Evolutionary conservation across 768 basidiomycete species (phyloP), one percentile per base, ranked within the genome.

Genomic region (Lactifluus echinatus): DNA sequence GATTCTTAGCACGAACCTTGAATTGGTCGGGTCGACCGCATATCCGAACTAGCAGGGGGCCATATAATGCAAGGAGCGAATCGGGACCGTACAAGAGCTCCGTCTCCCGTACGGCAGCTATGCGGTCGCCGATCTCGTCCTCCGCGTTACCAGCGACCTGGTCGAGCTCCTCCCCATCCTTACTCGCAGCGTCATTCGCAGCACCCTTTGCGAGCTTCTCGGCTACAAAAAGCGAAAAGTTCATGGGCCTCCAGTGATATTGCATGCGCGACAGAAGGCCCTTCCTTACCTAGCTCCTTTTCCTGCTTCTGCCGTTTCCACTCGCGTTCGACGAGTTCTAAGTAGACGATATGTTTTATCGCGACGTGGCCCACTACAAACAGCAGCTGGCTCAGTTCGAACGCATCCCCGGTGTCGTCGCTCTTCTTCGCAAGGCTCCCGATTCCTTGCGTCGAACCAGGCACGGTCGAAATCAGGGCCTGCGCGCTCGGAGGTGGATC

Each of bases 111-210:
- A 96, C 81, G 2, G 74, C 79, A 2, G 87, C 84, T 37, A 99
- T 88, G 8, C 87, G 79, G 56, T 99, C 96, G 14, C 93, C 96
- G 63, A 97, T 95, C 65, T 99, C 96, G 67, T 99, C 96, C 69
- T 99, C 96, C 4, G 93, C 93, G 66, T 94, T 95, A 6, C 96
- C 96, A 8, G 89, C 93, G 10, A 98, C 95, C 65, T 95, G 93
- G 63, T 99, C 96, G 0, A 98, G 82, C 67, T 99, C 96, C 66
- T 96, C 93, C 15, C 73, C 77, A 37, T 78, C 72, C 57, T 77
- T 89, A 34, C 79, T 70, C 8, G 70, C 68, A 26, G 73, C 73
- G 62, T 70, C 69, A 24, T 70, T 65, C 33, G 70, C 68, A 54
- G 66, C 64, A 15, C 69, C 73, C 23, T 70, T 73, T 0, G 74